phyloP scores from a whole-genome alignment of 495 filamentous ascomycete species.

The Halenospora varia region DNA sequence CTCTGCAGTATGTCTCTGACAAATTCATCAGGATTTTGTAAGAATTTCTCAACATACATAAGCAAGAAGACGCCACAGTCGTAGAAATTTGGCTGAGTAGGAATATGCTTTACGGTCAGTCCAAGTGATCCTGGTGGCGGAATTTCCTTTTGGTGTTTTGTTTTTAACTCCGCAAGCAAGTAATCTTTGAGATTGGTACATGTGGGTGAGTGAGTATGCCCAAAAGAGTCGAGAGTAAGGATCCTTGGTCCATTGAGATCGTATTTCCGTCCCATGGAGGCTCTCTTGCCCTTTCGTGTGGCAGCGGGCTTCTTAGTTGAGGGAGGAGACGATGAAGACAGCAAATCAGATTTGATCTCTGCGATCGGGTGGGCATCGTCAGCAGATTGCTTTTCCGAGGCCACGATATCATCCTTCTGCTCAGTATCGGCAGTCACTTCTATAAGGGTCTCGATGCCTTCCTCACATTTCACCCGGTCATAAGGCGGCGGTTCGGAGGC shows the following conservation, averaged over 20 bases:
- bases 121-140: conserved; percentile 48
- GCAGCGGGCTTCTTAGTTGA: conserved; percentile 3
- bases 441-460: no score
- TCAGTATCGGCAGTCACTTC: no score
- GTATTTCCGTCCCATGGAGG: conserved; percentile 26
- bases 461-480: no score
- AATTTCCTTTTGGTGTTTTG: conserved; percentile 62
- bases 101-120: conserved; percentile 66
- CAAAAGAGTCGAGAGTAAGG: conserved; percentile 86
- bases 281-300: conserved; percentile 17
- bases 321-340: neutral
- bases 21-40: conserved; percentile 63
- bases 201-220: conserved; percentile 52
- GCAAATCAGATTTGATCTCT: neutral
- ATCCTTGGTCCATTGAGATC: conserved; percentile 55
- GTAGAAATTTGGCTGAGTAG: conserved; percentile 75
- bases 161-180: conserved; percentile 63
- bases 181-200: conserved; percentile 70
- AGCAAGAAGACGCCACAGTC: conserved; percentile 89
- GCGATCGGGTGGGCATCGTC: neutral
- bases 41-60: conserved; percentile 77
- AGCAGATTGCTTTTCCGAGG: no score
- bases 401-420: no score
- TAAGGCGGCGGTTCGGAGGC: no score
- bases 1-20: conserved; percentile 45